A percentile compares a stretch with the other conserved stretches of the same genome.
Evolutionary conservation across 2,329 filamentous ascomycete genomes (phyloP).

Genomic region (Ceratocystis albifundus): DNA sequence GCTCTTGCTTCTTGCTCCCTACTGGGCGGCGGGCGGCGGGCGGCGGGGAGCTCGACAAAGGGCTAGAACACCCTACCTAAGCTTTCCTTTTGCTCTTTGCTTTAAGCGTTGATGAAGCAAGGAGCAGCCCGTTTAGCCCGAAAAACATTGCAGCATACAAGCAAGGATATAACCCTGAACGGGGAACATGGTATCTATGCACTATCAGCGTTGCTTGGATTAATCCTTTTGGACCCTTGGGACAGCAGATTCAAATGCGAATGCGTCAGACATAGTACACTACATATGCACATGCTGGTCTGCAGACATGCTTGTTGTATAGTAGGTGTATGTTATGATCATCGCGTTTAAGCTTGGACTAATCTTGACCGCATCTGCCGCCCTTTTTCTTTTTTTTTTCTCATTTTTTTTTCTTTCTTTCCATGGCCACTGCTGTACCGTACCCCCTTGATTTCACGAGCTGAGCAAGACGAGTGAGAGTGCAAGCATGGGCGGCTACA

Average conservation of each 20-base stretch:
- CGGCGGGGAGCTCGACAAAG: neutral
- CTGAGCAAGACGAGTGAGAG: too few species aligned
- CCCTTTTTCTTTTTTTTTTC: too few species aligned
- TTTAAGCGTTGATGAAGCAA: neutral
- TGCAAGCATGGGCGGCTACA: too few species aligned
- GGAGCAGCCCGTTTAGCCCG: neutral
- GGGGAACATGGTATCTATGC: conserved; percentile 1
- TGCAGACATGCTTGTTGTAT: neutral
- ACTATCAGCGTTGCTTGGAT: neutral
- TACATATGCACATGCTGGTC: neutral
- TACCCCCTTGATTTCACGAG: neutral
- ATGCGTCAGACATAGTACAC: neutral
- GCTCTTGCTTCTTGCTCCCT: neutral
- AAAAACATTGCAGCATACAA: neutral
- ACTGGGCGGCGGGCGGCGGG: neutral
- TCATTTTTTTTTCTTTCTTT: too few species aligned
- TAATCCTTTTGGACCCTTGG: neutral
- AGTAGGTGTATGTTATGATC: neutral
- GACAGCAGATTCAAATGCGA: neutral
- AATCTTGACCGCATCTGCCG: conserved; percentile 10
- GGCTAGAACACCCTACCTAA: neutral
- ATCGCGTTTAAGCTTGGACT: conserved; percentile 4
- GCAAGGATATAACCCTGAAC: conserved; percentile 1
- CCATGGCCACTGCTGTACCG: neutral
- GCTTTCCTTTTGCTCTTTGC: neutral